Evolutionary conservation across 192 early-diverging fungal species (phyloP).

Genomic region (Backusella tarrabulga): DNA sequence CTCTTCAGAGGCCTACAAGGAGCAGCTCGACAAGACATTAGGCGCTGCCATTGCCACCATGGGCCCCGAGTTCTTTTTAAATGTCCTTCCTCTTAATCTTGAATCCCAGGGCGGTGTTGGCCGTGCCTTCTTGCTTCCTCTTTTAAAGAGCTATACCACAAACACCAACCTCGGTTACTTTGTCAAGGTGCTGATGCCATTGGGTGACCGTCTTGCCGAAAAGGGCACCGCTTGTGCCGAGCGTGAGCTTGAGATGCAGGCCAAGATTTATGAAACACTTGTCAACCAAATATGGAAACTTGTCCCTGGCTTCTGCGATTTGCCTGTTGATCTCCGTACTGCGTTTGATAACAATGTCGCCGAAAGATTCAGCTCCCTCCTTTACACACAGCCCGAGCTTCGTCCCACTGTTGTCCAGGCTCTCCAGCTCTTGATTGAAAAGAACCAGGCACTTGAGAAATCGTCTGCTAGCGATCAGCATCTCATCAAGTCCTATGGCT

Average conservation of each 20-base stretch:
- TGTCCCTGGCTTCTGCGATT: constrained; percentile 80
- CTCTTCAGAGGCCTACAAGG: constrained; percentile 80
- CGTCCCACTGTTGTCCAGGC: constrained; percentile 78
- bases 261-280: constrained; percentile 91
- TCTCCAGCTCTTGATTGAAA: constrained; percentile 62
- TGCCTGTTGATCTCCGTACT: constrained; percentile 71
- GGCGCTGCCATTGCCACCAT: constrained; percentile 76
- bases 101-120: constrained; percentile 59
- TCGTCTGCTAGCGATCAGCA: constrained; percentile 41
- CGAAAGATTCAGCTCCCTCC: constrained; percentile 71
- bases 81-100: constrained; percentile 82
- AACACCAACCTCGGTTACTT: constrained; percentile 77
- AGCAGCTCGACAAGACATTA: constrained; percentile 80
- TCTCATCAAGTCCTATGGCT: constrained; percentile 43
- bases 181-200: constrained; percentile 66
- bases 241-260: constrained; percentile 63
- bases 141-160: constrained; percentile 72
- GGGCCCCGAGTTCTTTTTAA: constrained; percentile 77
- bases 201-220: constrained; percentile 69
- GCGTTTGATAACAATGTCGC: constrained; percentile 64
- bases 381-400: constrained; percentile 71
- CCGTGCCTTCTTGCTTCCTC: constrained; percentile 88
- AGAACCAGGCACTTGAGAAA: constrained; percentile 44
- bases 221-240: constrained; percentile 58
- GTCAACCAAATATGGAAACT: constrained; percentile 87